Evolutionary conservation across 176 grass and related monocot genomes (phyloP), one percentile per base, ranked within the genome.

Genomic region (Poa pratensis): DNA sequence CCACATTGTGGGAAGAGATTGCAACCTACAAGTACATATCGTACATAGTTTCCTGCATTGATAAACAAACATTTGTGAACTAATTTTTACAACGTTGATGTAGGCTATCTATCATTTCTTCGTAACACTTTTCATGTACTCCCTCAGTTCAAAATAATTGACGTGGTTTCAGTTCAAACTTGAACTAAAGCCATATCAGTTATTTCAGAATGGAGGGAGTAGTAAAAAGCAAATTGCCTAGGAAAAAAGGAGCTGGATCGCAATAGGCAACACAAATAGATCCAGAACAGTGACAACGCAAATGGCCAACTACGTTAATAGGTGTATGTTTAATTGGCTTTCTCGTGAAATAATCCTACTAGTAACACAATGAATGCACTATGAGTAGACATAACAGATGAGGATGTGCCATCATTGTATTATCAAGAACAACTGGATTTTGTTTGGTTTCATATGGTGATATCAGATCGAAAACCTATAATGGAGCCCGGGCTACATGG

Each of bases 321-420:
- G 6, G 3, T 2, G 70, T 74, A 17, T 17, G 43, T 74, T 74
- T 50, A 74, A 74, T 74, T 73, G 69, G 69, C 7, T 73, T 48
- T 50, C 23, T 50, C 1, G 1, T 74, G 70, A 74, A 74, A 28
- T 50, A 74, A 18, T 74, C 70, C 24, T 74, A 17, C 70, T 73
- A 73, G 14, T 28, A 74, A 74, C 70, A 74, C 15, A 73, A 49
- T 50, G 8, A 74, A 74, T 28, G 26, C 70, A 50, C 69, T 49
- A 43, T 49, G 69, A 49, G 40, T 74, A 74, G 46, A 73, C 43
- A 74, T 28, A 74, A 16, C 42, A 23, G n/a, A 73, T 26, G 70
- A 17, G 28, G 7, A 74, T 28, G 7, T 50, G 42, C 14, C 42
- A 49, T 26, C 22, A 8, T 3, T 73, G 14, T 50, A 73, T 49